These are phyloP conservation scores for Cercospora zeina DNA, from an alignment of 2,329 filamentous ascomycete genomes.

Conservation along the genomic window DNA sequence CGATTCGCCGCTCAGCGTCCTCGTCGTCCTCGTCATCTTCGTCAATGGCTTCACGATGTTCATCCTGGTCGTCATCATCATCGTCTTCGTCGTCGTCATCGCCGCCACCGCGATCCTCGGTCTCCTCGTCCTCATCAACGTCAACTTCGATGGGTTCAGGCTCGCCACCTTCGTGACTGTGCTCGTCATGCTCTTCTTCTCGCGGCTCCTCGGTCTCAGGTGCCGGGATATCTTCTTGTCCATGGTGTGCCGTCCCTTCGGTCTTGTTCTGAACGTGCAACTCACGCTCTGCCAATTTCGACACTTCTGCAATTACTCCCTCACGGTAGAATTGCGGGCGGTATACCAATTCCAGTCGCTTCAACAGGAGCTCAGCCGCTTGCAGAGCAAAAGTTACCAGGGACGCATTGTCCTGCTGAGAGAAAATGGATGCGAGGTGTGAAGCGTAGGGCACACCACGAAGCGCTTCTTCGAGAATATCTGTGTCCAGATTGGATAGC, in stretches of 20 bases:
- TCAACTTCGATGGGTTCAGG: conserved; percentile 30
- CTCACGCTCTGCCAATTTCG: conserved; percentile 65
- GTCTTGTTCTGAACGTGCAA: conserved; percentile 28
- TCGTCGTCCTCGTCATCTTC: conserved; percentile 45
- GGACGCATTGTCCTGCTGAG: conserved; percentile 87
- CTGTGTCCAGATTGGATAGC: conserved; percentile 87
- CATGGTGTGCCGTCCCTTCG: conserved; percentile 18
- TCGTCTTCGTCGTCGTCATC: conserved; percentile 41
- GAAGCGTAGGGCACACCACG: conserved; percentile 91
- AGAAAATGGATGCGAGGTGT: conserved; percentile 90
- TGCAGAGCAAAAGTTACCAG: conserved; percentile 85
- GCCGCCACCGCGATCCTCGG: conserved; percentile 13
- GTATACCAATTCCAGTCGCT: conserved; percentile 82
- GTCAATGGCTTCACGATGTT: conserved; percentile 30
- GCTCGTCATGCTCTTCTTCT: conserved; percentile 52
- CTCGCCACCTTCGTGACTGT: conserved; percentile 51
- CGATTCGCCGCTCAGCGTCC: conserved; percentile 50
- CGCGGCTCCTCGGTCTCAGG: conserved; percentile 40
- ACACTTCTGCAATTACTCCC: conserved; percentile 89
- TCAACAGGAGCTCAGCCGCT: conserved; percentile 82
- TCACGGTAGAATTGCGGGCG: conserved; percentile 96
- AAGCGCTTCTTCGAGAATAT: conserved; percentile 80
- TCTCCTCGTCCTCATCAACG: conserved; percentile 29
- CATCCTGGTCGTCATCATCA: conserved; percentile 31
- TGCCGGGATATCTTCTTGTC: conserved; percentile 41